A percentile compares a stretch with the other conserved stretches of the same genome.
These are phyloP conservation scores for Imleria badia DNA, from an alignment of 768 basidiomycete species.

Conservation along the genomic window DNA sequence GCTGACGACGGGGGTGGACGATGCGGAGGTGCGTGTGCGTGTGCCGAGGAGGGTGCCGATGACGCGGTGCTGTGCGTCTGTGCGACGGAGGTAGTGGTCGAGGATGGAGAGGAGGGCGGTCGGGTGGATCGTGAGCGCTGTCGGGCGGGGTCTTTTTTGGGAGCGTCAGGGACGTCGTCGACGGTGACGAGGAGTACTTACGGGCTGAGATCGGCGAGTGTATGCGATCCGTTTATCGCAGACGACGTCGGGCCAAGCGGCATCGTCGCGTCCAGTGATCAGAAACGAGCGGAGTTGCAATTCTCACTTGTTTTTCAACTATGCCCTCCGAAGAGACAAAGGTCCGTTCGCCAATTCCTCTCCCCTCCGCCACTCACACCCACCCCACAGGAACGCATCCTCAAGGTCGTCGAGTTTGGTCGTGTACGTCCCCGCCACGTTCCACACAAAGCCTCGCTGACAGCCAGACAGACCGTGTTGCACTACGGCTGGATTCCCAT, in stretches of 20 bases:
- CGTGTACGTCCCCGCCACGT: conserved; percentile 59
- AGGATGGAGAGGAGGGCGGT: conserved; percentile 93
- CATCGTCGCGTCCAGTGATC: conserved; percentile 37
- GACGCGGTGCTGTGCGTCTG: conserved; percentile 78
- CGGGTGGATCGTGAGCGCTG: conserved; percentile 81
- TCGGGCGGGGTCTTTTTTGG: conserved; percentile 59
- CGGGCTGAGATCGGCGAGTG: conserved; percentile 33
- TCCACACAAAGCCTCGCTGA: neutral
- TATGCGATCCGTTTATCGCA: conserved; percentile 36
- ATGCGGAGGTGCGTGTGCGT: conserved; percentile 48
- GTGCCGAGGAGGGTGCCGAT: conserved; percentile 94
- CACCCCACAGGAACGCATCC: conserved; percentile 62
- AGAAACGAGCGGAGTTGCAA: conserved; percentile 34
- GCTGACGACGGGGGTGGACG: conserved; percentile 44
- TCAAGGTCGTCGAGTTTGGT: conserved; percentile 75
- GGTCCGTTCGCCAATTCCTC: conserved; percentile 39
- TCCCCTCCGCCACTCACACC: neutral
- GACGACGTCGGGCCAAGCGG: conserved; percentile 47
- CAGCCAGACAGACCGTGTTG: conserved; percentile 63
- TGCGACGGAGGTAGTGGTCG: conserved; percentile 92
- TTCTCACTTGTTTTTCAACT: conserved; percentile 11
- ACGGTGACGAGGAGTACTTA: conserved; percentile 22
- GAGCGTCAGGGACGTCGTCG: neutral
- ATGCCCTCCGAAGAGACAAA: conserved; percentile 95
- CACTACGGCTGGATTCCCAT: conserved; percentile 97